Evolutionary conservation across 2,329 filamentous ascomycete genomes (phyloP).

Genomic region (Canariomyces notabilis): DNA sequence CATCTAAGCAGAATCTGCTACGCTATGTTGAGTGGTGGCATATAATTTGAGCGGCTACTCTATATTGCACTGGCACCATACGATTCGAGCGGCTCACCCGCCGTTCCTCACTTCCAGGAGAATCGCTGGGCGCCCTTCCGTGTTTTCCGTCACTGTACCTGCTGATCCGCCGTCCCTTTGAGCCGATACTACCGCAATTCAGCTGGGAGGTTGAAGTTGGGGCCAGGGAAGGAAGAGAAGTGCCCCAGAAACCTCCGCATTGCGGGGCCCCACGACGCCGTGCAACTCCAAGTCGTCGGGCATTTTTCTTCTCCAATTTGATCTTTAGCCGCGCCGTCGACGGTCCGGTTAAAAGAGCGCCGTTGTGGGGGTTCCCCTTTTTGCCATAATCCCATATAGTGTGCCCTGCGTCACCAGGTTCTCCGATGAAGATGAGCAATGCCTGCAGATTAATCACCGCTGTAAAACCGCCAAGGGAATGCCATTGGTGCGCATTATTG

Average conservation of each 20-base stretch:
- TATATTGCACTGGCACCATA: too few relatives aligned
- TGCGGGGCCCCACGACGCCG: constrained; percentile 11
- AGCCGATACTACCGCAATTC: background rate
- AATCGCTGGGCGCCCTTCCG: background rate
- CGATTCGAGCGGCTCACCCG: background rate
- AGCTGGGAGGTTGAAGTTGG: background rate
- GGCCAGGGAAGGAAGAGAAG: background rate
- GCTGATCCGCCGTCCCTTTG: background rate
- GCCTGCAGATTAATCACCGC: background rate
- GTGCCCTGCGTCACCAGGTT: background rate
- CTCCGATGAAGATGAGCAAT: background rate
- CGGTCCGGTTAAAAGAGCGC: constrained; percentile 15
- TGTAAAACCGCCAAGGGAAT: too few relatives aligned
- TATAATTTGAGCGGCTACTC: too few relatives aligned
- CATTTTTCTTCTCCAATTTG: constrained; percentile 6
- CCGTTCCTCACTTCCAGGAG: background rate
- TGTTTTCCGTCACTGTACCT: background rate
- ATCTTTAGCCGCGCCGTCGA: constrained; percentile 18
- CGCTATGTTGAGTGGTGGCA: too few relatives aligned
- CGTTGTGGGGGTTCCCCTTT: constrained; percentile 6
- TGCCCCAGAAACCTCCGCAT: constrained; percentile 1
- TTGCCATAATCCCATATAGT: constrained; percentile 19
- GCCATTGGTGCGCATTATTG: too few relatives aligned
- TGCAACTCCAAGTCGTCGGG: constrained; percentile 7
- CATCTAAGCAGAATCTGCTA: too few relatives aligned